Conservation (phyloP, 768 basidiomycete species). For the Suillus spraguei region DNA sequence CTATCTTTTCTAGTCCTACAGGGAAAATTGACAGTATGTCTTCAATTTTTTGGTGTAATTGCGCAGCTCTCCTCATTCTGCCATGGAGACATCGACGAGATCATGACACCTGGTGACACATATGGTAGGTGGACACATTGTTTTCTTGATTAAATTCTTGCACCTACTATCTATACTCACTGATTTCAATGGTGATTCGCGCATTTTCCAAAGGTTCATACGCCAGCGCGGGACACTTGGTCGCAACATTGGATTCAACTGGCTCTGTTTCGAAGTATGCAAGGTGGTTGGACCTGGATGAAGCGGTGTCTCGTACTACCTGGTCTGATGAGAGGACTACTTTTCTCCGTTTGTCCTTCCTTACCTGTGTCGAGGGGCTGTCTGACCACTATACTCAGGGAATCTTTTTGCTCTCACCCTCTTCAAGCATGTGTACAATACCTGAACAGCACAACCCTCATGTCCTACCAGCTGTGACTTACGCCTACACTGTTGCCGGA, state of each 20-base stretch:
- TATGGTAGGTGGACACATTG: constrained; percentile 48
- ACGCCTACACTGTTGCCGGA: constrained; percentile 47
- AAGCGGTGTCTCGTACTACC: constrained; percentile 54
- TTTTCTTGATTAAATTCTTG: constrained; percentile 1
- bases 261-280: constrained; percentile 45
- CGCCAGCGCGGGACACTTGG: constrained; percentile 61
- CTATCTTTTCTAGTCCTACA: constrained; percentile 58
- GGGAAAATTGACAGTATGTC: constrained; percentile 59
- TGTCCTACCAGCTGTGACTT: constrained; percentile 44
- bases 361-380: background rate
- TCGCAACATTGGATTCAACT: constrained; percentile 49
- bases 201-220: constrained; percentile 59
- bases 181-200: constrained; percentile 10
- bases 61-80: background rate
- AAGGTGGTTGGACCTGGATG: constrained; percentile 73
- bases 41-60: constrained; percentile 7
- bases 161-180: constrained; percentile 1
- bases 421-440: constrained; percentile 64
- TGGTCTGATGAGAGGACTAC: constrained; percentile 57
- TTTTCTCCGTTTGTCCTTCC: constrained; percentile 44
- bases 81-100: constrained; percentile 50
- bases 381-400: constrained; percentile 29
- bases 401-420: constrained; percentile 71
- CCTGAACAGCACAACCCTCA: constrained; percentile 36
- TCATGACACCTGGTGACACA: constrained; percentile 56